A percentile compares a stretch with the other conserved stretches of the same genome.
Evolutionary conservation across 164 flowering plant species (phyloP).

Genomic region (grape (Vitis vinifera)): DNA sequence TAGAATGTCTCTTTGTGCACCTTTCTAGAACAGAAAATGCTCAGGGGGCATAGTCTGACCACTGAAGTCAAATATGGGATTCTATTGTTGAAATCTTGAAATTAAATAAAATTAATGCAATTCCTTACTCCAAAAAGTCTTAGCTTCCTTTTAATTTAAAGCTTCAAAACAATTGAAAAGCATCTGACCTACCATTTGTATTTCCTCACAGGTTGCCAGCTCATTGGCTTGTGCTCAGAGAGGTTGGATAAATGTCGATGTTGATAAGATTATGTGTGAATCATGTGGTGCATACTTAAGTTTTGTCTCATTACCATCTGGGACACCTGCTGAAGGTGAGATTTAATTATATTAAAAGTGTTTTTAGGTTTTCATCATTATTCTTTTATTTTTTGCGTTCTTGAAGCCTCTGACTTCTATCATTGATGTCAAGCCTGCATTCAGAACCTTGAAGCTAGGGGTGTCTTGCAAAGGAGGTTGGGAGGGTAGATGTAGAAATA

Average conservation of each 20-base stretch:
- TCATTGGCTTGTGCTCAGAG: conserved; percentile 92
- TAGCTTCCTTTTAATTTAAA: background rate
- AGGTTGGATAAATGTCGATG: conserved; percentile 86
- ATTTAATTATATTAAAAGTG: background rate
- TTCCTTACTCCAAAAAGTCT: no score
- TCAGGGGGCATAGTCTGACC: no score
- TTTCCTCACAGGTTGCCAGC: conserved; percentile 61
- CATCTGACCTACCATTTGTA: background rate
- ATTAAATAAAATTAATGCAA: no score
- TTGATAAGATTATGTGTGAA: conserved; percentile 80
- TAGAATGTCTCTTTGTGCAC: no score
- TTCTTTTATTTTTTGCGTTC: background rate
- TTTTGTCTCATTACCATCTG: conserved; percentile 43
- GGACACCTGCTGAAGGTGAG: conserved; percentile 69
- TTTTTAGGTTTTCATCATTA: no score
- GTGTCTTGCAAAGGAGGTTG: background rate
- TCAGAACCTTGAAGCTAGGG: conserved; percentile 1
- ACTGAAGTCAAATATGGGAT: no score
- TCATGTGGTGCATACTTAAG: conserved; percentile 69
- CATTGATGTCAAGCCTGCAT: background rate
- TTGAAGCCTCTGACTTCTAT: background rate
- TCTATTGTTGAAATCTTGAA: no score
- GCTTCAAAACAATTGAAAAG: background rate
- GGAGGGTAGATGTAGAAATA: no score
- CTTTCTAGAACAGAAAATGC: no score